phyloP scores from a whole-genome alignment of 495 filamentous ascomycete genomes.

The Halenospora varia region DNA sequence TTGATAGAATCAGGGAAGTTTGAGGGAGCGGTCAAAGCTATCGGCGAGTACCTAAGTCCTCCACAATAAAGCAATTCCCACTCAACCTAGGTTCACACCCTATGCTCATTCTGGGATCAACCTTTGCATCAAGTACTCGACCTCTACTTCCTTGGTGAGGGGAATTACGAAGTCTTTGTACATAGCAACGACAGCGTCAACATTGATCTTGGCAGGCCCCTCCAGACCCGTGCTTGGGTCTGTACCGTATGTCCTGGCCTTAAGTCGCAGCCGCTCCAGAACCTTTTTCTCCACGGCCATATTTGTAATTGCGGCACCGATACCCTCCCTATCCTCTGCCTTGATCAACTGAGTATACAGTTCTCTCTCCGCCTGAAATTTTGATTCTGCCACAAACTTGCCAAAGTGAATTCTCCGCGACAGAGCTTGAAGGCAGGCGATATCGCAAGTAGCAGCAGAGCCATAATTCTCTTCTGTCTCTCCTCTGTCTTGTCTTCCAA shows the following conservation, averaged over 20 bases:
- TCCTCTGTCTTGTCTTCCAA: conserved; percentile 70
- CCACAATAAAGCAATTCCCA: conserved; percentile 20
- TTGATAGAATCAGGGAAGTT: conserved; percentile 69
- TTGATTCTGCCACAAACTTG: conserved; percentile 98
- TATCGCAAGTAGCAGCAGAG: conserved; percentile 86
- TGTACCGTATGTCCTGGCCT: conserved; percentile 93
- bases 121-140: conserved; percentile 95
- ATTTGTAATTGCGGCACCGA: conserved; percentile 90
- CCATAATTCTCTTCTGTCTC: conserved; percentile 94
- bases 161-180: conserved; percentile 96
- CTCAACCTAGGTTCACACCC: background rate
- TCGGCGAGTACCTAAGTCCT: conserved; percentile 63
- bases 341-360: conserved; percentile 76
- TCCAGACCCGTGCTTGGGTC: conserved; percentile 63
- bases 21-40: conserved; percentile 62
- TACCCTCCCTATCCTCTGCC: conserved; percentile 69
- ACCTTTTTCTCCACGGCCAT: conserved; percentile 87
- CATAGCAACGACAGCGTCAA: conserved; percentile 89
- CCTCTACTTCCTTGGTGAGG: conserved; percentile 93
- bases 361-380: conserved; percentile 83
- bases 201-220: conserved; percentile 71
- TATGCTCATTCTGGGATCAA: conserved; percentile 43
- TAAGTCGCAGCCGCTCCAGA: conserved; percentile 78
- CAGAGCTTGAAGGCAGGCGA: conserved; percentile 84
- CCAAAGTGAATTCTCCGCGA: conserved; percentile 95